phyloP scores from a whole-genome alignment of 805 yeast species.

The Debaryomyces hansenii region DNA sequence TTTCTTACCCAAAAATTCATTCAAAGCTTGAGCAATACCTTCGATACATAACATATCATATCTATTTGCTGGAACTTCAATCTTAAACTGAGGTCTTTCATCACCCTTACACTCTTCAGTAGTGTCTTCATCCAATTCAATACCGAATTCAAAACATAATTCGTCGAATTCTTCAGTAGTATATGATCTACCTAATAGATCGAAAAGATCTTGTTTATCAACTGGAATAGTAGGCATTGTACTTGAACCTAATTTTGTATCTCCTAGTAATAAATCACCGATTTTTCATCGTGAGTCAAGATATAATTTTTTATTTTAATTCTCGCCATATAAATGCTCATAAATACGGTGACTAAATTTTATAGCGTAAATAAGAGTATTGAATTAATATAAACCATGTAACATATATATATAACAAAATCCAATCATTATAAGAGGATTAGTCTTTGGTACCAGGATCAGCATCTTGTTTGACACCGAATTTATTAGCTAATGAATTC shows the following conservation, averaged over 20 bases:
- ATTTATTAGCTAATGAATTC: neutral
- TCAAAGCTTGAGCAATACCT: constrained; percentile 94
- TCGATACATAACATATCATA: constrained; percentile 97
- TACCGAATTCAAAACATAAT: constrained; percentile 95
- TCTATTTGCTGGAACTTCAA: constrained; percentile 97
- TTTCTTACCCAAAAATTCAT: constrained; percentile 77
- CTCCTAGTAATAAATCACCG: neutral
- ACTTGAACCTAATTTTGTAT: neutral
- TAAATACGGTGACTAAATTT: neutral
- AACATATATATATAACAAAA: too few species aligned
- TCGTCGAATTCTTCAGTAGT: constrained; percentile 94
- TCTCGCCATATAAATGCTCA: neutral
- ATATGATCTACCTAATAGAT: constrained; percentile 58
- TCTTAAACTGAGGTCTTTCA: constrained; percentile 94
- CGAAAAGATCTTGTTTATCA: constrained; percentile 88
- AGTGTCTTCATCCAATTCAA: constrained; percentile 97
- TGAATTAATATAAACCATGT: too few species aligned
- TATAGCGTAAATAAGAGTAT: too few species aligned
- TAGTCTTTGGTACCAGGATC: too few species aligned
- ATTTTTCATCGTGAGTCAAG: neutral
- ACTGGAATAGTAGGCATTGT: constrained; percentile 95
- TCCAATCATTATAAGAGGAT: too few species aligned
- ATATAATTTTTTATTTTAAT: neutral
- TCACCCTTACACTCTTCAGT: constrained; percentile 70
- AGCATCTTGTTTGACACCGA: neutral